Percentiles rank a stretch among this genome's conserved stretches.
Evolutionary conservation across 495 filamentous ascomycete species (phyloP).

Genomic region (Annulohypoxylon bovei): DNA sequence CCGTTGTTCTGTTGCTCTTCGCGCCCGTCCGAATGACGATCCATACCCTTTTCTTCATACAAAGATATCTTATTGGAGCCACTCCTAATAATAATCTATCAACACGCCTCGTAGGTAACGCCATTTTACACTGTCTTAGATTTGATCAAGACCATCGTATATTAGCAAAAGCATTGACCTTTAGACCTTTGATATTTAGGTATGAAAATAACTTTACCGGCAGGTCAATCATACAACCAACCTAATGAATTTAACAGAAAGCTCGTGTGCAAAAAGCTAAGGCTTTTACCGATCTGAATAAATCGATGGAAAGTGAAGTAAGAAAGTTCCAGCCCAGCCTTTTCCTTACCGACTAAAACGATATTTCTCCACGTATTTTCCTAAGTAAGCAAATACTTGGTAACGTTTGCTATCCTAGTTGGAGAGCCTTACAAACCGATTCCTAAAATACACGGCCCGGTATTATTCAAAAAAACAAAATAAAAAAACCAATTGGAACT

Average conservation of each 20-base stretch:
- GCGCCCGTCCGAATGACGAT: slow-evolving; percentile 29
- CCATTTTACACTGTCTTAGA: slow-evolving; percentile 24
- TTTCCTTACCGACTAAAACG: neutral
- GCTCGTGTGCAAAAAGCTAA: neutral
- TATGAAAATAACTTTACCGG: slow-evolving; percentile 12
- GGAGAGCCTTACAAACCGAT: neutral
- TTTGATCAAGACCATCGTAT: too few species aligned
- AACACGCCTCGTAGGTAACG: slow-evolving; percentile 29
- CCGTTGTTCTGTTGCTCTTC: slow-evolving; percentile 18
- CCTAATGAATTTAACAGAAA: neutral
- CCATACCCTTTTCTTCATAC: slow-evolving; percentile 29
- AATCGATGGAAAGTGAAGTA: neutral
- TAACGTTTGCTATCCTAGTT: slow-evolving; percentile 1
- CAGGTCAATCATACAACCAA: neutral
- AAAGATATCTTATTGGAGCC: slow-evolving; percentile 13
- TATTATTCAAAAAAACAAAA: neutral
- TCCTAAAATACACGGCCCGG: neutral
- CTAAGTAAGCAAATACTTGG: slow-evolving; percentile 1
- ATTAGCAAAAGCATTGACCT: too few species aligned
- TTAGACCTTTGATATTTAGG: slow-evolving; percentile 13
- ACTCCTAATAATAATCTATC: slow-evolving; percentile 20
- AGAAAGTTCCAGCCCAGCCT: neutral
- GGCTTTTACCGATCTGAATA: neutral
- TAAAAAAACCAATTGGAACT: neutral
- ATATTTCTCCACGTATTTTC: neutral